Percentiles rank a stretch among this genome's conserved stretches.
These are phyloP conservation scores for Lentinula detonsa DNA, from an alignment of 768 basidiomycete species.

Conservation along the genomic window DNA sequence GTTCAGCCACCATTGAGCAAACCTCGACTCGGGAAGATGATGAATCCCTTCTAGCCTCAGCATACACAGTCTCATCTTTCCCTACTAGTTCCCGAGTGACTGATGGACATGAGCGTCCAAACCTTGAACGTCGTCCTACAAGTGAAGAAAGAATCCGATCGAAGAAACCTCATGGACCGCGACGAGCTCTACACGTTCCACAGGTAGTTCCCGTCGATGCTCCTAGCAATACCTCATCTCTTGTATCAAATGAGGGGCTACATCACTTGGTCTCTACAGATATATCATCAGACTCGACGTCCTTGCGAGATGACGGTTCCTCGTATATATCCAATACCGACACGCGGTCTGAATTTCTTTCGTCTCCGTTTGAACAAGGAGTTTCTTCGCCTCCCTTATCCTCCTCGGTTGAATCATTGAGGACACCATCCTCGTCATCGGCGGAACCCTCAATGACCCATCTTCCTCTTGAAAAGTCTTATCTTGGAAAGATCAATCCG, in stretches of 20 bases:
- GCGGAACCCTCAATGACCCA: slow-evolving; percentile 36
- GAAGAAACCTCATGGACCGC: background rate
- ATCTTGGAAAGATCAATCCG: slow-evolving; percentile 13
- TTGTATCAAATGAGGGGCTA: background rate
- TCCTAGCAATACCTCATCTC: background rate
- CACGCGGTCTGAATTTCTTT: slow-evolving; percentile 13
- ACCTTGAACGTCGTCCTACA: background rate
- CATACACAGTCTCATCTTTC: background rate
- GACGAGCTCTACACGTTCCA: background rate
- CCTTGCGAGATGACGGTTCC: slow-evolving; percentile 8
- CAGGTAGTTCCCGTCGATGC: background rate
- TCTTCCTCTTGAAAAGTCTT: slow-evolving; percentile 23
- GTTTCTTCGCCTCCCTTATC: slow-evolving; percentile 40
- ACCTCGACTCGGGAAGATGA: background rate
- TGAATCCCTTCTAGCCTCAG: background rate
- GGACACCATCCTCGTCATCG: slow-evolving; percentile 48
- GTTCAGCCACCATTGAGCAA: slow-evolving; percentile 7
- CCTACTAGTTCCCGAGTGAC: slow-evolving; percentile 7
- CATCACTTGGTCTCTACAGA: slow-evolving; percentile 6
- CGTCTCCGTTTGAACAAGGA: slow-evolving; percentile 11
- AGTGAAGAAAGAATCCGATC: background rate
- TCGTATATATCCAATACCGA: slow-evolving; percentile 24
- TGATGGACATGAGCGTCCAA: slow-evolving; percentile 12
- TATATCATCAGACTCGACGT: slow-evolving; percentile 11
- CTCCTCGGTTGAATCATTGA: slow-evolving; percentile 56